Conservation (phyloP, 345 rosid species). For the Lepidium aucheri region DNA sequence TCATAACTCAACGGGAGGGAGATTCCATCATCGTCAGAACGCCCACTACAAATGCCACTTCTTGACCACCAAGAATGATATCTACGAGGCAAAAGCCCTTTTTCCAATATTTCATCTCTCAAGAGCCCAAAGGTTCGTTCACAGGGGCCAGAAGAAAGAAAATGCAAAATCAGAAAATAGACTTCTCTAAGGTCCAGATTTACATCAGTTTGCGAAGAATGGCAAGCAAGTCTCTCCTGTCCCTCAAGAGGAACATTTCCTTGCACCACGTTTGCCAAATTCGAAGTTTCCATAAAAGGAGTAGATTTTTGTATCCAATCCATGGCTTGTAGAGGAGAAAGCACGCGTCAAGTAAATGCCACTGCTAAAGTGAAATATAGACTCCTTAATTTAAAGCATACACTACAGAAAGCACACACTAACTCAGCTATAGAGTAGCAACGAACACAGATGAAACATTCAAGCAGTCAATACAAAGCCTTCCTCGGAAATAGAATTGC, state of each 20-base stretch:
- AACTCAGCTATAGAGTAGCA: neutral
- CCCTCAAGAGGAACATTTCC: slow-evolving; percentile 37
- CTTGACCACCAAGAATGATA: slow-evolving; percentile 94
- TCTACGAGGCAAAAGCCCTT: slow-evolving; percentile 88
- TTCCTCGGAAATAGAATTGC: neutral
- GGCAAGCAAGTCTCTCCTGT: slow-evolving; percentile 33
- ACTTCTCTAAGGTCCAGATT: slow-evolving; percentile 77
- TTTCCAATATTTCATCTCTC: slow-evolving; percentile 65
- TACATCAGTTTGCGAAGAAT: slow-evolving; percentile 30
- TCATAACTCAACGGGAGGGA: slow-evolving; percentile 69
- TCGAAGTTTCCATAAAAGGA: slow-evolving; percentile 41
- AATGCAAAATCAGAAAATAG: slow-evolving; percentile 85
- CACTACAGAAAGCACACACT: neutral
- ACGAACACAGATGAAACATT: neutral
- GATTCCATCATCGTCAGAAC: slow-evolving; percentile 52
- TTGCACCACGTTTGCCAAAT: slow-evolving; percentile 31
- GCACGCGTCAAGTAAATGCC: slow-evolving; percentile 7
- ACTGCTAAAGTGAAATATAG: neutral
- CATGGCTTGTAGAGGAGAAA: slow-evolving; percentile 42
- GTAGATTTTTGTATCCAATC: slow-evolving; percentile 47
- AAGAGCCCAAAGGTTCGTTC: slow-evolving; percentile 53
- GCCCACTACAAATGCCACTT: slow-evolving; percentile 43
- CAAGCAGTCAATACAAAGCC: neutral
- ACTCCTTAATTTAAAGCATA: neutral
- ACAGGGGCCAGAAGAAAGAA: slow-evolving; percentile 83